These are phyloP conservation scores for Gyrodon lividus DNA, from an alignment of 768 basidiomycete genomes.

Conservation along the genomic window DNA sequence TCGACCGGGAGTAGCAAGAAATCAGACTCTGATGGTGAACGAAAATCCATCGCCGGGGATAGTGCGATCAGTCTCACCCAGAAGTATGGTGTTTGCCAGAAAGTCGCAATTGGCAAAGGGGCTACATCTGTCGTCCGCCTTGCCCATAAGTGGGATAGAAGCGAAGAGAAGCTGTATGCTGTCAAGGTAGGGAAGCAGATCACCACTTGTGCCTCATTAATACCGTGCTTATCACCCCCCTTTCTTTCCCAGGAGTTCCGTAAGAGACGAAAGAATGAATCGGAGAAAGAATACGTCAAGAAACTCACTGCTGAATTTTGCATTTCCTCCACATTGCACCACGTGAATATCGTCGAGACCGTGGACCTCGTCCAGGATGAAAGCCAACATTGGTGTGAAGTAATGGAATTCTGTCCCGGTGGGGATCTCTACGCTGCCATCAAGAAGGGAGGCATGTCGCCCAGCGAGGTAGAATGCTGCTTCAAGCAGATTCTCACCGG, in stretches of 20 bases:
- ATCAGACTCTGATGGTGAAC: slow-evolving; percentile 63
- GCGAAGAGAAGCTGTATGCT: slow-evolving; percentile 95
- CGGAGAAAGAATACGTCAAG: slow-evolving; percentile 99
- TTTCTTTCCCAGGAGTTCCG: slow-evolving; percentile 85
- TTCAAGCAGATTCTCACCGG: slow-evolving; percentile 95
- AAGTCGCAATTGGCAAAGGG: slow-evolving; percentile 95
- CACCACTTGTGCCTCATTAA: neutral
- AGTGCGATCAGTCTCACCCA: slow-evolving; percentile 62
- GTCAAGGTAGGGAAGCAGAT: slow-evolving; percentile 71
- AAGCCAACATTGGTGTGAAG: slow-evolving; percentile 95
- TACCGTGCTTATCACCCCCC: neutral
- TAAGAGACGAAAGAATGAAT: slow-evolving; percentile 95
- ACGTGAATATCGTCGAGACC: slow-evolving; percentile 95
- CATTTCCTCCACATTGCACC: slow-evolving; percentile 93
- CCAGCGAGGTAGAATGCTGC: slow-evolving; percentile 93
- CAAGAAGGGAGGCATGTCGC: slow-evolving; percentile 93
- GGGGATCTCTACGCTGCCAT: slow-evolving; percentile 98
- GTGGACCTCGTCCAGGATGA: slow-evolving; percentile 99
- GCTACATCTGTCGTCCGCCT: slow-evolving; percentile 97
- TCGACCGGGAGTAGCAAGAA: slow-evolving; percentile 62
- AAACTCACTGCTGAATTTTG: slow-evolving; percentile 99
- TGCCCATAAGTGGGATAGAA: slow-evolving; percentile 98
- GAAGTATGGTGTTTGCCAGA: slow-evolving; percentile 98
- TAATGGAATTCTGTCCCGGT: slow-evolving; percentile 99
- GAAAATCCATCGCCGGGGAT: slow-evolving; percentile 47